Percentiles rank a stretch among this genome's conserved stretches.
These are phyloP conservation scores for Astrothelium macrocarpum DNA, from an alignment of 495 filamentous ascomycete genomes.

Conservation along the genomic window DNA sequence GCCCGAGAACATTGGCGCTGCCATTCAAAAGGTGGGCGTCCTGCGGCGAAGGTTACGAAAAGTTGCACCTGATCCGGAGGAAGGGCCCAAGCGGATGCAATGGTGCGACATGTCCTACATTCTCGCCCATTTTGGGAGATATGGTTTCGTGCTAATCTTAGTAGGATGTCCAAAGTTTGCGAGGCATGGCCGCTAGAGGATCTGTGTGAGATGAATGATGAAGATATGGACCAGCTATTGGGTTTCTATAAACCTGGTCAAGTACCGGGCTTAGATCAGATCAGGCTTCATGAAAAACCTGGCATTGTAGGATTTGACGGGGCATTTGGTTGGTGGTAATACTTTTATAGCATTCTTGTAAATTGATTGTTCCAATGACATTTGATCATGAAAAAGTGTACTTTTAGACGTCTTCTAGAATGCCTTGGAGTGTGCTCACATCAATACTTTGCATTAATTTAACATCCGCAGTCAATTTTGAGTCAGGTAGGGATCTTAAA, in stretches of 20 bases:
- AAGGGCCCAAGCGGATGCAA: slow-evolving; percentile 84
- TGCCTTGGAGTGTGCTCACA: no score
- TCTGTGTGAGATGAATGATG: slow-evolving; percentile 70
- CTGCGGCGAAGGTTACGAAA: slow-evolving; percentile 69
- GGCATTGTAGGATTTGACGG: slow-evolving; percentile 27
- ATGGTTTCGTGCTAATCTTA: background rate
- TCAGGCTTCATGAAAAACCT: slow-evolving; percentile 26
- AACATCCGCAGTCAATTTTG: no score
- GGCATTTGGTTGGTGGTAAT: slow-evolving; percentile 26
- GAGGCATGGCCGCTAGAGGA: slow-evolving; percentile 80
- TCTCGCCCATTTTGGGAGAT: background rate
- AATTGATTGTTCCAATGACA: background rate
- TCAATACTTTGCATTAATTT: background rate
- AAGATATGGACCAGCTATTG: slow-evolving; percentile 73
- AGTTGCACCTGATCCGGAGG: slow-evolving; percentile 58
- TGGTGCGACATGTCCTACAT: slow-evolving; percentile 46
- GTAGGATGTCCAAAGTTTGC: slow-evolving; percentile 81
- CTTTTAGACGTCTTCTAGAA: background rate
- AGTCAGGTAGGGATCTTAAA: no score
- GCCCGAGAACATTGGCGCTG: slow-evolving; percentile 66
- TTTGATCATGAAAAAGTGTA: background rate
- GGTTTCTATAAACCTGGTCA: slow-evolving; percentile 49
- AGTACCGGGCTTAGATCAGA: slow-evolving; percentile 30
- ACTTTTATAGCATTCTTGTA: background rate
- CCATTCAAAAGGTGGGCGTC: slow-evolving; percentile 72